Percentiles rank a stretch among this genome's conserved stretches.
Conservation (phyloP, 2,329 filamentous ascomycete genomes). For the Colletotrichum theobromicola region DNA sequence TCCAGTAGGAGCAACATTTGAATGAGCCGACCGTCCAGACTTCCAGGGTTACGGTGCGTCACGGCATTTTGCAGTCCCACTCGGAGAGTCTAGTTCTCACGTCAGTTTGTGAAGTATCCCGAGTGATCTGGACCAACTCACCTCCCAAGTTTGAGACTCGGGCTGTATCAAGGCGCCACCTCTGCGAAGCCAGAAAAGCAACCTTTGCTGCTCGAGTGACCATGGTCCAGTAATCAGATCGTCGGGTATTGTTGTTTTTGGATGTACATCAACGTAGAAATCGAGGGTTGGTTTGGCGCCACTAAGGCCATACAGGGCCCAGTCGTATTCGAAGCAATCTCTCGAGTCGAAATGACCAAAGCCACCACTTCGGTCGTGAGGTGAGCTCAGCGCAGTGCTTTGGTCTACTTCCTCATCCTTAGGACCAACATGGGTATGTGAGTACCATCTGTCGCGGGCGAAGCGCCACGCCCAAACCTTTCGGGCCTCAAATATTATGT, state of each 20-base stretch:
- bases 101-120: neutral
- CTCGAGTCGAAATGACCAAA: conserved; percentile 35
- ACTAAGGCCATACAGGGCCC: conserved; percentile 17
- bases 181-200: conserved; percentile 51
- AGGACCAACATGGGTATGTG: conserved; percentile 28
- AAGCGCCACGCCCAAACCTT: conserved; percentile 50
- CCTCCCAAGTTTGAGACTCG: conserved; percentile 45
- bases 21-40: conserved; percentile 6
- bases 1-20: conserved; percentile 11
- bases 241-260: conserved; percentile 41
- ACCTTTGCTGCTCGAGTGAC: conserved; percentile 41
- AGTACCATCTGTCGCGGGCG: conserved; percentile 36
- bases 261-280: conserved; percentile 41
- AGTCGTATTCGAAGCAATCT: conserved; percentile 42
- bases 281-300: conserved; percentile 1
- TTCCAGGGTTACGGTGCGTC: conserved; percentile 9
- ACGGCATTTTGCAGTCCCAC: conserved; percentile 11
- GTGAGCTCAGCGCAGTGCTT: conserved; percentile 3
- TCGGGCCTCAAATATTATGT: conserved; percentile 52
- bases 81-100: neutral
- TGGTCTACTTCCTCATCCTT: conserved; percentile 18
- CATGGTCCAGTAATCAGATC: conserved; percentile 46
- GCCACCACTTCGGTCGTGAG: conserved; percentile 27
- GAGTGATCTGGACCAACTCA: neutral
- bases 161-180: conserved; percentile 38